A percentile compares a stretch with the other conserved stretches of the same genome.
phyloP scores from a whole-genome alignment of 2,329 filamentous ascomycete genomes.

The Xylaria multiplex region DNA sequence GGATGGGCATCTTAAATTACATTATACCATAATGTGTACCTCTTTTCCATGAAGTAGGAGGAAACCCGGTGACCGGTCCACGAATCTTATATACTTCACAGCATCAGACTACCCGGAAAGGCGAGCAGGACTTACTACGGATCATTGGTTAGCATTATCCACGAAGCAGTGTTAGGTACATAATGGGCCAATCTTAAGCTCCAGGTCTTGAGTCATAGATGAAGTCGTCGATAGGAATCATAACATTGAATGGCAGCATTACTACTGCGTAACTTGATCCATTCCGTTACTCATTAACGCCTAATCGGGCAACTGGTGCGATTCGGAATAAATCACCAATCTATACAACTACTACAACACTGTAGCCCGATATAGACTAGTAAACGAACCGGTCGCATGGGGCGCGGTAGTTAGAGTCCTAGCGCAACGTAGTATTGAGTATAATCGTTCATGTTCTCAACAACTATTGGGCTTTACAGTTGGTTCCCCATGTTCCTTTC shows the following conservation, averaged over 20 bases:
- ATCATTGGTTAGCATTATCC: background rate
- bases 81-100: constrained; percentile 9
- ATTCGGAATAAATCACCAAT: constrained; percentile 21
- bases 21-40: background rate
- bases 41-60: background rate
- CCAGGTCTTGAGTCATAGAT: background rate
- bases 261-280: background rate
- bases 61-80: background rate
- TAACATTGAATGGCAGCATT: background rate
- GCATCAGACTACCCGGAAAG: background rate
- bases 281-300: background rate
- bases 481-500: constrained; percentile 7
- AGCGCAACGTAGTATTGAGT: too few species aligned
- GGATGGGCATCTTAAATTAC: background rate
- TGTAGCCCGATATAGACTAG: constrained; percentile 15
- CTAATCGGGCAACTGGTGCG: constrained; percentile 28
- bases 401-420: background rate
- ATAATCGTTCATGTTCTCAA: background rate
- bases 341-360: background rate
- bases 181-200: background rate
- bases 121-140: background rate
- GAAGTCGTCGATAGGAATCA: background rate
- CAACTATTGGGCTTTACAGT: background rate
- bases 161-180: background rate
- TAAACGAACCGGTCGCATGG: background rate